These are phyloP conservation scores for Polyporus tsugae DNA, from an alignment of 1,284 basidiomycete genomes.

Conservation along the genomic window DNA sequence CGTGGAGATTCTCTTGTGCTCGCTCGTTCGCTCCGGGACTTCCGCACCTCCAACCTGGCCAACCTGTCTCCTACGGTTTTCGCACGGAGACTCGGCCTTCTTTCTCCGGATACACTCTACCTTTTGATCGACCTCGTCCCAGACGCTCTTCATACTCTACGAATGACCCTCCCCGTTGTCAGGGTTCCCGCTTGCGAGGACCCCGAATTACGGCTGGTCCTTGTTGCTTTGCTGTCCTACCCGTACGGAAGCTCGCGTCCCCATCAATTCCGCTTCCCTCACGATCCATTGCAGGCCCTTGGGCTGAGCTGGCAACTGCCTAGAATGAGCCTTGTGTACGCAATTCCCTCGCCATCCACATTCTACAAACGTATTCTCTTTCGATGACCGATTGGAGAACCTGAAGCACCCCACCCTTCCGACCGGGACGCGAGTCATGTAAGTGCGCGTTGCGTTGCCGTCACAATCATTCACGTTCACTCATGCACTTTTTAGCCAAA, in stretches of 20 bases:
- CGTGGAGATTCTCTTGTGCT: background rate
- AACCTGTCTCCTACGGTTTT: background rate
- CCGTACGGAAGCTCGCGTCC: background rate
- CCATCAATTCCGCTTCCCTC: background rate
- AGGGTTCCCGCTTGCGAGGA: background rate
- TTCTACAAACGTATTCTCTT: too few species aligned
- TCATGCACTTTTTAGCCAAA: background rate
- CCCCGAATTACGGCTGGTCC: background rate
- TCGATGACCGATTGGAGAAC: background rate
- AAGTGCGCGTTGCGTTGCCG: background rate
- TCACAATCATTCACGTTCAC: background rate
- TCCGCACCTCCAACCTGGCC: background rate
- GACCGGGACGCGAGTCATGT: background rate
- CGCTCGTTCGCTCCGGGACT: background rate
- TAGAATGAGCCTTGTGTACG: background rate
- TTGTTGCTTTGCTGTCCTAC: too few species aligned
- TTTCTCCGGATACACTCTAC: background rate
- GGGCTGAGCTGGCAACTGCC: background rate
- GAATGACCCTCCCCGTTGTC: background rate
- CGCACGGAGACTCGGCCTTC: background rate
- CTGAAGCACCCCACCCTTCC: too few species aligned
- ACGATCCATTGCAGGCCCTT: background rate
- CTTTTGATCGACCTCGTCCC: background rate
- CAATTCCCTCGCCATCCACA: background rate
- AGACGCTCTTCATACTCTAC: background rate